A percentile compares a stretch with the other conserved stretches of the same genome.
These are phyloP conservation scores for Phytophthora pisi DNA, from an alignment of 352 stramenopile genomes.

Conservation along the genomic window DNA sequence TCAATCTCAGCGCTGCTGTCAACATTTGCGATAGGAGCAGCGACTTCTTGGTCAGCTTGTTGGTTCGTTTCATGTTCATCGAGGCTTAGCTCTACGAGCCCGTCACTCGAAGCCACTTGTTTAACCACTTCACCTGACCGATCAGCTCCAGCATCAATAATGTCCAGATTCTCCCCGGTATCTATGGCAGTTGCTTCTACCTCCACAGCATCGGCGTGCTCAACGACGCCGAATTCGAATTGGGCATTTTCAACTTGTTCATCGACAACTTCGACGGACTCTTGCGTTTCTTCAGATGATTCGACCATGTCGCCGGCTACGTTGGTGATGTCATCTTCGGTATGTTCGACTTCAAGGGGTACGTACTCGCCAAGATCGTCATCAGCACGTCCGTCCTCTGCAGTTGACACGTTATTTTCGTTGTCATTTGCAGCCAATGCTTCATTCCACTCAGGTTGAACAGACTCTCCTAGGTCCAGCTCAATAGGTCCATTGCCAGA, in stretches of 20 bases:
- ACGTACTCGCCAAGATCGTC: neutral
- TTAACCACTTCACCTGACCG: conserved; percentile 1
- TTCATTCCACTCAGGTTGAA: neutral
- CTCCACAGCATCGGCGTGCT: neutral
- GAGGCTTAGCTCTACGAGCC: conserved; percentile 19
- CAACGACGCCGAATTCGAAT: neutral
- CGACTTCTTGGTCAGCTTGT: neutral
- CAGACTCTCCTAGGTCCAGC: too few relatives aligned
- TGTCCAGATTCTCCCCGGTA: neutral
- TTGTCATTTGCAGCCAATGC: neutral
- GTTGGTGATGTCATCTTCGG: neutral
- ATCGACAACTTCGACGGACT: neutral
- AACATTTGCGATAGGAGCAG: neutral
- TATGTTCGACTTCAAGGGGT: neutral
- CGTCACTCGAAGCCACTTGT: neutral
- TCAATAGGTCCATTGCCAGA: too few relatives aligned
- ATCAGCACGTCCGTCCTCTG: neutral
- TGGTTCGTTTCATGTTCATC: neutral
- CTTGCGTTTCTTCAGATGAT: neutral
- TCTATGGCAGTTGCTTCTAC: neutral
- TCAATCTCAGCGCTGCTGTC: neutral
- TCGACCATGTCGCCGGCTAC: neutral
- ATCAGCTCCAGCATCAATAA: neutral
- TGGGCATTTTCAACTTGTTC: neutral
- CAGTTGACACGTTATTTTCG: neutral